These are phyloP conservation scores for Sphaceloma murrayae DNA, from an alignment of 2,329 filamentous ascomycete species.

Conservation along the genomic window DNA sequence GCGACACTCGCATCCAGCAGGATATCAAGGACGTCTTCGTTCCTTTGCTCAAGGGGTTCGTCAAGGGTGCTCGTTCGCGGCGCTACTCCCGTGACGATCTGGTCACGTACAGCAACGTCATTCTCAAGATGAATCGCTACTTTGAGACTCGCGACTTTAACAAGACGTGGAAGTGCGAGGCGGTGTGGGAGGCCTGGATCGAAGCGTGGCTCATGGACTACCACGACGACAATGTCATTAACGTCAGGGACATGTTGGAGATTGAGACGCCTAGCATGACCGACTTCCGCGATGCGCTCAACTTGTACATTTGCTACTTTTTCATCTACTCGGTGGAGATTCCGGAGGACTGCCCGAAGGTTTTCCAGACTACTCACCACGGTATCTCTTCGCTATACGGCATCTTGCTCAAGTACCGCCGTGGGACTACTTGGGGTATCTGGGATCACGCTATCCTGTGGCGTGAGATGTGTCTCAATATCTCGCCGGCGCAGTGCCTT, in stretches of 20 bases:
- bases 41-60: constrained; percentile 42
- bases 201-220: constrained; percentile 40
- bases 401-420: constrained; percentile 47
- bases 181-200: constrained; percentile 38
- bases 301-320: constrained; percentile 34
- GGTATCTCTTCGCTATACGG: constrained; percentile 47
- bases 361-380: constrained; percentile 50
- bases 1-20: constrained; percentile 32
- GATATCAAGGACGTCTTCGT: constrained; percentile 47
- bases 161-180: constrained; percentile 39
- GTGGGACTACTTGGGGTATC: constrained; percentile 45
- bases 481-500: constrained; percentile 34
- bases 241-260: constrained; percentile 25
- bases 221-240: constrained; percentile 30
- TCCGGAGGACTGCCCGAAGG: constrained; percentile 40
- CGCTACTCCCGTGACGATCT: constrained; percentile 36
- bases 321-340: constrained; percentile 44
- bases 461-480: constrained; percentile 35
- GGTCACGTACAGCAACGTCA: constrained; percentile 38
- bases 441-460: constrained; percentile 52
- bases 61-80: constrained; percentile 42
- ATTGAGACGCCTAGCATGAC: constrained; percentile 29
- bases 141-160: constrained; percentile 43
- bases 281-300: constrained; percentile 28
- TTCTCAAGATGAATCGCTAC: constrained; percentile 42